A percentile compares a stretch with the other conserved stretches of the same genome.
Evolutionary conservation across 768 basidiomycete species (phyloP).

Genomic region (Crepidotus variabilis): DNA sequence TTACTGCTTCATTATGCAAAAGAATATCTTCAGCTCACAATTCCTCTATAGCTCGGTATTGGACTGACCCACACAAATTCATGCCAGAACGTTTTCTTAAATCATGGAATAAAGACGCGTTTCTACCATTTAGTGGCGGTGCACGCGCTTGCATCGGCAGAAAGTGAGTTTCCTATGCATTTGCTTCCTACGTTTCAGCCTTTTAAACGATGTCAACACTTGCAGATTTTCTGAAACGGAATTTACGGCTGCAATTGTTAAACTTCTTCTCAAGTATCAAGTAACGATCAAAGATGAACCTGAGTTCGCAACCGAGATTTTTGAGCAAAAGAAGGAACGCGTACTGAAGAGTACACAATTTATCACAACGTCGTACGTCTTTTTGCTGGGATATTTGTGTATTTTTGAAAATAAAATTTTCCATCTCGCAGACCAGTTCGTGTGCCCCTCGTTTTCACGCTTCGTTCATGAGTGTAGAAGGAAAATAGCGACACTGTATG

Average conservation of each 20-base stretch:
- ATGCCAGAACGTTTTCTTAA: constrained; percentile 38
- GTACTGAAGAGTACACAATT: not conserved
- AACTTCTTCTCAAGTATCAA: not conserved
- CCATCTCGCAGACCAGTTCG: no score
- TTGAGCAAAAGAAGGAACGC: not conserved
- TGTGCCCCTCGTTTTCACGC: no score
- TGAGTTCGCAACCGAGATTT: not conserved
- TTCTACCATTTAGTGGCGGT: constrained; percentile 45
- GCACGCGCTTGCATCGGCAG: constrained; percentile 42
- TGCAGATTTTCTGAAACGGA: constrained; percentile 49
- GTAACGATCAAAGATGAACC: constrained; percentile 18
- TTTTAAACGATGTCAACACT: not conserved
- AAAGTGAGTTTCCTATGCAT: constrained; percentile 22
- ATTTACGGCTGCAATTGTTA: constrained; percentile 33
- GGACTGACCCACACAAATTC: constrained; percentile 39
- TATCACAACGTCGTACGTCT: not conserved
- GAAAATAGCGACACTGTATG: no score
- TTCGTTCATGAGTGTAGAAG: no score
- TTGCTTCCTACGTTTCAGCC: not conserved
- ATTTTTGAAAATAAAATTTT: no score
- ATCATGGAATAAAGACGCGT: constrained; percentile 44
- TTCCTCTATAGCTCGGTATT: constrained; percentile 34
- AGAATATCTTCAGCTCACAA: not conserved
- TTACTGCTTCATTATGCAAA: no score
- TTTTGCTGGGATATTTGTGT: not conserved